A percentile compares a stretch with the other conserved stretches of the same genome.
phyloP scores from a whole-genome alignment of 345 rosid genomes.

The Brassica rapa region DNA sequence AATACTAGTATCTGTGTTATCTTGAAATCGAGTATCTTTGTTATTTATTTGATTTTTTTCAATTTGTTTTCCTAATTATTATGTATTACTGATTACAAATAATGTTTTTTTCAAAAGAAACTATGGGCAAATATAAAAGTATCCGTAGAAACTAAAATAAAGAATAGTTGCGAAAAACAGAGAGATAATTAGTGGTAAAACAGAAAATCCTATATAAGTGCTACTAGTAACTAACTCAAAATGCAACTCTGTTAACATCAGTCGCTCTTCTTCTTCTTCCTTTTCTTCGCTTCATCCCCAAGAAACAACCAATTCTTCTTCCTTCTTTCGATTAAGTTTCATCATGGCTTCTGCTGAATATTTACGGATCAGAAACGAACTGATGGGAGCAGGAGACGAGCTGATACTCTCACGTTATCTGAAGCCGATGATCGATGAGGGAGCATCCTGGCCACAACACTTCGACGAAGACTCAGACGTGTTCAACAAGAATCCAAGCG shows the following conservation, averaged over 20 bases:
- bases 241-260: background rate
- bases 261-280: background rate
- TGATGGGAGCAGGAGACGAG: background rate
- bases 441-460: background rate
- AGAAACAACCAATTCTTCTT: background rate
- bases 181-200: background rate
- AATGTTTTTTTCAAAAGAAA: background rate
- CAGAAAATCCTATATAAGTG: background rate
- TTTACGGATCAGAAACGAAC: background rate
- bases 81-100: background rate
- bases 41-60: background rate
- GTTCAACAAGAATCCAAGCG: slow-evolving; percentile 19
- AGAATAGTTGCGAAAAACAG: background rate
- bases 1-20: background rate
- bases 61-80: background rate
- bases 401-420: background rate
- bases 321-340: background rate
- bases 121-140: background rate
- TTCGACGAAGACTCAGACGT: background rate
- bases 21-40: background rate
- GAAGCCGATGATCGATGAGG: background rate
- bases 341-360: background rate
- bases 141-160: background rate
- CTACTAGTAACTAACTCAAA: background rate
- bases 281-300: background rate